These are phyloP conservation scores for Pyrus communis DNA, from an alignment of 306 rosid species.

Conservation along the genomic window DNA sequence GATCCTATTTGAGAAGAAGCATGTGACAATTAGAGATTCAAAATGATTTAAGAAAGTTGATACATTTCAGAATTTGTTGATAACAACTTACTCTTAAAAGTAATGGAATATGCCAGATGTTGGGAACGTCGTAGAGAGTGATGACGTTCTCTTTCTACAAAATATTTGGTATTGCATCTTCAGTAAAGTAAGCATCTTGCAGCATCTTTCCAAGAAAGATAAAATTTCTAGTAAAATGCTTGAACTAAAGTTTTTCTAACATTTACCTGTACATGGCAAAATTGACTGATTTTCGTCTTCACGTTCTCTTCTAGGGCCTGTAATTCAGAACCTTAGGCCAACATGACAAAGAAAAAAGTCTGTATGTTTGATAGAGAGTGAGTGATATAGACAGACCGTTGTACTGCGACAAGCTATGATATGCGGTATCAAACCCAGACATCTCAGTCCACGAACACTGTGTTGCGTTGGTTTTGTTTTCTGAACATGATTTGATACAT, in stretches of 20 bases:
- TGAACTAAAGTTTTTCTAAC: not conserved
- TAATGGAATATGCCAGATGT: constrained; percentile 94
- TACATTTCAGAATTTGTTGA: not conserved
- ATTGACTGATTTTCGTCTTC: constrained; percentile 72
- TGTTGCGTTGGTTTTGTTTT: constrained; percentile 54
- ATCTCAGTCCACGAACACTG: constrained; percentile 42
- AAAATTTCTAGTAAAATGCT: constrained; percentile 4
- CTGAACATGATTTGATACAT: constrained; percentile 22
- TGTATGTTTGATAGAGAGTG: not conserved
- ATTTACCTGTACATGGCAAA: constrained; percentile 90
- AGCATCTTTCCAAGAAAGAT: not conserved
- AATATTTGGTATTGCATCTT: not conserved
- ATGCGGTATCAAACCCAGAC: constrained; percentile 40
- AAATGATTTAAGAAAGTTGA: not conserved
- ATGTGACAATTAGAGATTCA: not conserved
- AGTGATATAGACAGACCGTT: constrained; percentile 22
- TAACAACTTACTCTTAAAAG: constrained; percentile 61
- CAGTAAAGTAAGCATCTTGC: not conserved
- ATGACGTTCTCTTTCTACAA: constrained; percentile 68
- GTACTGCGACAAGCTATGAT: constrained; percentile 49
- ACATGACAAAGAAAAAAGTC: not conserved
- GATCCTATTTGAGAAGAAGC: constrained; percentile 27
- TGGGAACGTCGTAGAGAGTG: constrained; percentile 88
- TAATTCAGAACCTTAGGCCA: constrained; percentile 13
- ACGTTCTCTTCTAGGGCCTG: constrained; percentile 82